phyloP scores from a whole-genome alignment of 176 grass and related monocot species.

The Oryza coarctata region DNA sequence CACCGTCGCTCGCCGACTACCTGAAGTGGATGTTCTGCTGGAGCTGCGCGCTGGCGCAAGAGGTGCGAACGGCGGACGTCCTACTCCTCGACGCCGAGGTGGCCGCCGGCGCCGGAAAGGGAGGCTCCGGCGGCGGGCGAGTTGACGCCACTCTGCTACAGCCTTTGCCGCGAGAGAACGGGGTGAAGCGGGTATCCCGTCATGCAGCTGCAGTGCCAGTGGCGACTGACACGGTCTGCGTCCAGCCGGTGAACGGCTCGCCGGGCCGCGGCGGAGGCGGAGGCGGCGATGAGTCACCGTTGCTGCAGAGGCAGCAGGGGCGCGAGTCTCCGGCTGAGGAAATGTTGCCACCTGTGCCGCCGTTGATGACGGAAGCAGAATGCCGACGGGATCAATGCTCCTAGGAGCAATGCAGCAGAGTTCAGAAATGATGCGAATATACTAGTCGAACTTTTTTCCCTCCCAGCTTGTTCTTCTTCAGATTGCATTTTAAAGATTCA shows the following conservation, averaged over 20 bases:
- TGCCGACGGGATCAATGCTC: not conserved
- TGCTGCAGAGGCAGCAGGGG: not conserved
- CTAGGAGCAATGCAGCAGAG: not conserved
- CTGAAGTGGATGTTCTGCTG: slow-evolving; percentile 57
- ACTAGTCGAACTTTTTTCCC: not conserved
- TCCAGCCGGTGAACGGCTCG: not conserved
- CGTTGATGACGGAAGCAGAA: slow-evolving; percentile 21
- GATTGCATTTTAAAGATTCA: not conserved
- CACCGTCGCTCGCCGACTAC: slow-evolving; percentile 12
- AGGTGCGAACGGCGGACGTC: slow-evolving; percentile 60
- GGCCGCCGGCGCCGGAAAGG: not conserved
- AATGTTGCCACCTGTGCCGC: slow-evolving; percentile 40
- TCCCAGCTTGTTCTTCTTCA: not conserved
- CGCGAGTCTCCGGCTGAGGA: not conserved
- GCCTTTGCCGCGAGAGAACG: slow-evolving; percentile 32
- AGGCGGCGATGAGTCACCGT: not conserved
- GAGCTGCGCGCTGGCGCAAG: slow-evolving; percentile 60
- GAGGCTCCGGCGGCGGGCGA: not conserved
- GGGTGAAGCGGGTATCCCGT: not conserved
- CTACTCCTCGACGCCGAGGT: slow-evolving; percentile 42
- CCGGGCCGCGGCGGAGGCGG: not conserved
- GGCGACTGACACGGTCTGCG: not conserved
- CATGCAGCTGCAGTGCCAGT: not conserved
- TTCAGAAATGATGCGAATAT: not conserved
- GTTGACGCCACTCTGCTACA: not conserved